Evolutionary conservation across 208 protist genomes (phyloP), one percentile per base, ranked within the genome.

Genomic region (Trypanosoma melophagium): DNA sequence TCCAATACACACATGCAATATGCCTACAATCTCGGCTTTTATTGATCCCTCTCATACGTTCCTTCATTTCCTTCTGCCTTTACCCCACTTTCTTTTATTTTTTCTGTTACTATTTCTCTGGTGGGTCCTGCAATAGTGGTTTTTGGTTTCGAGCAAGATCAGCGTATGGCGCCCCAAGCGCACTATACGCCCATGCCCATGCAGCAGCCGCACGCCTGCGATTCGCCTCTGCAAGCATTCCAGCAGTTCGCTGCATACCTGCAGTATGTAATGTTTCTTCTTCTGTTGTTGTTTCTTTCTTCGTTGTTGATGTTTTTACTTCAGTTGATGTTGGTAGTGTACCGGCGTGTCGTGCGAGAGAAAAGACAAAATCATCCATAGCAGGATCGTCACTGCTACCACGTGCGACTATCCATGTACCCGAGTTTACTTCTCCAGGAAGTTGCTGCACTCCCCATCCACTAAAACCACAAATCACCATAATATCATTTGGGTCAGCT

Each of bases 371-470:
- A 60, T 64, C 28, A 21, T 77, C 76, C 47, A 86, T 69, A 35
- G 59, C 68, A 0, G 74, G 38, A 54, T 89, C 71, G 0, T 60
- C 25, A 12, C 76, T 71, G 17, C 60, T 59, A 17, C 62, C 76
- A 25, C 59, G 42, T 1, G 63, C 87, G 8, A 88, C 80, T 12
- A 96, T 59, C 86, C 87, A 96, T 55, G 81, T 84, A 51, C 87
- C 87, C 31, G 74, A 56, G n/a, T 63, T 42, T 21, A 93, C 42
- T 77, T 96, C 90, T 35, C 87, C 90, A 56, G 81, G 74, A 25
- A 96, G 86, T 66, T 93, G 87, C 14, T 84, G 66, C 3, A 44
- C 49, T 21, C 87, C 86, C 90, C 90, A 96, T 35, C 87, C 87
- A 28, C 83, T 79, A 74, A 89, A 89, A 24, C 90, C 90, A 47